Evolutionary conservation across 352 stramenopile species (phyloP).

Genomic region (Globisporangium okanoganense): DNA sequence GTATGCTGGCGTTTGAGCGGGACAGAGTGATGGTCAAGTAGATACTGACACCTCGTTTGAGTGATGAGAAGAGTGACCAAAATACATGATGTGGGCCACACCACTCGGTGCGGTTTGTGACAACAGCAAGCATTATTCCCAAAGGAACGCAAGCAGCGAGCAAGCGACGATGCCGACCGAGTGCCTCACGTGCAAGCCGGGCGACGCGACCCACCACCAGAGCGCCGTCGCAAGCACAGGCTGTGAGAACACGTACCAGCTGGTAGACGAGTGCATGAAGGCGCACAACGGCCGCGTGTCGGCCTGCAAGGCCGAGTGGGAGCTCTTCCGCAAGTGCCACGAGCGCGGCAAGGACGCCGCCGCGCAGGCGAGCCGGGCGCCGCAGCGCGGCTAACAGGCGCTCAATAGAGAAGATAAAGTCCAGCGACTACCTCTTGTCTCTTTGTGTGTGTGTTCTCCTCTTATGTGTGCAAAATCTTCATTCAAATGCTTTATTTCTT

Average conservation of each 20-base stretch:
- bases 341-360: conserved; percentile 38
- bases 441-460: not conserved
- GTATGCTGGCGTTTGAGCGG: not conserved
- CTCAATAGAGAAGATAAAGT: not conserved
- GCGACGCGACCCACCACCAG: conserved; percentile 60
- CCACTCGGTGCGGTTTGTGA: not conserved
- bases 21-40: not conserved
- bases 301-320: conserved; percentile 70
- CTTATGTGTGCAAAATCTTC: not conserved
- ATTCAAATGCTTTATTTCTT: not conserved
- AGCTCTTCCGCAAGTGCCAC: conserved; percentile 72
- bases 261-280: conserved; percentile 83
- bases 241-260: conserved; percentile 60
- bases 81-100: too few relatives aligned
- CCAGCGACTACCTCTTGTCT: not conserved
- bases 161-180: conserved; percentile 47
- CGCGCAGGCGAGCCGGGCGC: conserved; percentile 2
- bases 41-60: not conserved
- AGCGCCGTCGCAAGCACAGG: conserved; percentile 66
- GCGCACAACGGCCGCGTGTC: conserved; percentile 69
- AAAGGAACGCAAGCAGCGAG: not conserved
- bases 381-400: not conserved
- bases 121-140: too few relatives aligned
- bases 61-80: not conserved
- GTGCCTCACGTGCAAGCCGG: conserved; percentile 71